Conservation (phyloP, 208 protist genomes). For the Leishmania tarentolae region DNA sequence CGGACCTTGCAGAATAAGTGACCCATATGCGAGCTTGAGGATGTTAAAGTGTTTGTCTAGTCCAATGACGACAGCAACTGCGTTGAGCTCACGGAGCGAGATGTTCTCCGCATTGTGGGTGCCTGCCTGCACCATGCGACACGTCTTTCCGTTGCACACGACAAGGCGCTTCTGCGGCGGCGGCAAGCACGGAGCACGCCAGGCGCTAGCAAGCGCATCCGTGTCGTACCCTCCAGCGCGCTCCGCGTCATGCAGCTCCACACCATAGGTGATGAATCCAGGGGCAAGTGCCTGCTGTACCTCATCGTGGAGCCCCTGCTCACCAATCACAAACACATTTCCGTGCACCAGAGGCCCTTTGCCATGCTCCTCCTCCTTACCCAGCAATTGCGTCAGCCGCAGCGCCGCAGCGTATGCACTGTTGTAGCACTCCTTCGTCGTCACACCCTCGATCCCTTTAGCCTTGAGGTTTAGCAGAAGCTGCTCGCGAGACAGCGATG, state of each 20-base stretch:
- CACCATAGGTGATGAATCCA: slow-evolving; percentile 72
- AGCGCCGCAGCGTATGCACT: slow-evolving; percentile 69
- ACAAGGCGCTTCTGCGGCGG: slow-evolving; percentile 32
- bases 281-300: slow-evolving; percentile 57
- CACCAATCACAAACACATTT: slow-evolving; percentile 75
- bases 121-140: slow-evolving; percentile 27
- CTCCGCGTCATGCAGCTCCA: slow-evolving; percentile 64
- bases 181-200: slow-evolving; percentile 20
- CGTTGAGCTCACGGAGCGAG: slow-evolving; percentile 57
- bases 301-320: slow-evolving; percentile 73
- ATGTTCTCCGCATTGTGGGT: slow-evolving; percentile 31
- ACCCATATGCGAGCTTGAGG: slow-evolving; percentile 58
- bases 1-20: slow-evolving; percentile 43
- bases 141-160: slow-evolving; percentile 35
- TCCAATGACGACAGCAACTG: slow-evolving; percentile 62
- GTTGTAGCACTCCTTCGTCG: slow-evolving; percentile 59
- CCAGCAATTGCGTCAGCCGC: slow-evolving; percentile 42
- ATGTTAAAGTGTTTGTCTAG: slow-evolving; percentile 73
- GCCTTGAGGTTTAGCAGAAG: slow-evolving; percentile 35
- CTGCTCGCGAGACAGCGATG: slow-evolving; percentile 47
- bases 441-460: slow-evolving; percentile 53
- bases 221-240: slow-evolving; percentile 44
- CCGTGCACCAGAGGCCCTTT: slow-evolving; percentile 47
- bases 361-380: neutral
- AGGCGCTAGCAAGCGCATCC: slow-evolving; percentile 30